Base-by-base conservation (phyloP, 257 asterid species). In the Solanum arcanum region DNA sequence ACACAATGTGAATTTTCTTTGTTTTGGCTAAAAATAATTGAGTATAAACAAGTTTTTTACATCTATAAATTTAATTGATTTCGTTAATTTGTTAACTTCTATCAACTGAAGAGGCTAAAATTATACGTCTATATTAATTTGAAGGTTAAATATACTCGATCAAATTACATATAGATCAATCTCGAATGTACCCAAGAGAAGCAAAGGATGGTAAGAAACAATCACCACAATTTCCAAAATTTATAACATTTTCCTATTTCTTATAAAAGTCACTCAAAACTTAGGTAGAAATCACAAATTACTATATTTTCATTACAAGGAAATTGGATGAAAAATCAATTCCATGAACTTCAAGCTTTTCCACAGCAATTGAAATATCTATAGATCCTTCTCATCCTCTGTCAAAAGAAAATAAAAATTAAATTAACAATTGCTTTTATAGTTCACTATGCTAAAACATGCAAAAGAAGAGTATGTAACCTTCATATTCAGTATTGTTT, bases 351-450 rank as follows among this genome's bases (percentile, higher is more conserved):
- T 95, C 92, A 96, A 23, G 97, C 95, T 88, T 94, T 96, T 49
- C 86, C 98, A 15, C 96, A 96, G 87, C 99, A 96, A 91, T 93
- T 96, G 90, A 96, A 95, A 93, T 90, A 96, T 86, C 95, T 90
- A 88, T 93, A 94, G 90, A 96, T 88, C 93, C 95, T 94, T 87
- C 98, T 94, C 94, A 96, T 92, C n/a, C 91, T 91, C 99, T 96
- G 96, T 52, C 74, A 21, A 80, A 84, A 47, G 6, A 47, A 46
- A 80, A 80, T 35, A n/a, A 15, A 47, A 80, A 46, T 16, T n/a
- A 27, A 16, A 46, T 29, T 6, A 15, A 46, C 68, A 39, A 21
- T 41, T 75, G 47, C 14, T 78, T 78, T 35, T 35, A 44, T 46
- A 25, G 3, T 78, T 46, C 84, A 44, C 39, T 8, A 27, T 78